Evolutionary conservation across 345 rosid species (phyloP).

Genomic region (Gossypium longicalyx): DNA sequence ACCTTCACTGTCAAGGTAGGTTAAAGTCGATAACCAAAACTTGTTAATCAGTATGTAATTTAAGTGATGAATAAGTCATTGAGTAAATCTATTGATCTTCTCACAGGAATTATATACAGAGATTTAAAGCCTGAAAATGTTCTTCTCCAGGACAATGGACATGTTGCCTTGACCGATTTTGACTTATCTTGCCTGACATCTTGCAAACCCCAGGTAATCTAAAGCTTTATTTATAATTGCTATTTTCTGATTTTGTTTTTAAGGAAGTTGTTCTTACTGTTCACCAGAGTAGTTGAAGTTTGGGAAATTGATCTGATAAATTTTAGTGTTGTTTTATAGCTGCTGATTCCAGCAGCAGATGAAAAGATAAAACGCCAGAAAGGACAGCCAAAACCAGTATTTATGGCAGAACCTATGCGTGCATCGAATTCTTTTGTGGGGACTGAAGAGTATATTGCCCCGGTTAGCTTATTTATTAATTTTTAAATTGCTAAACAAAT

Average conservation of each 20-base stretch:
- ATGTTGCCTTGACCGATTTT: slow-evolving; percentile 77
- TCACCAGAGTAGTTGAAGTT: not conserved
- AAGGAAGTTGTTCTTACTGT: not conserved
- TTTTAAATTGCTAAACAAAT: not conserved
- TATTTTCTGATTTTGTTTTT: too few relatives aligned
- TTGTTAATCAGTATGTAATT: not conserved
- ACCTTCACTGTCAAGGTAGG: slow-evolving; percentile 95
- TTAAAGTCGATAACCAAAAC: not conserved
- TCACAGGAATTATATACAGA: slow-evolving; percentile 79
- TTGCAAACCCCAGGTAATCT: slow-evolving; percentile 76
- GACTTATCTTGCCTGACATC: slow-evolving; percentile 93
- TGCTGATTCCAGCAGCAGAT: slow-evolving; percentile 50
- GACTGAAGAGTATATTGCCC: slow-evolving; percentile 97
- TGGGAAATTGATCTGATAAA: not conserved
- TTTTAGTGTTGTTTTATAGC: slow-evolving; percentile 35
- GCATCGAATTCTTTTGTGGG: slow-evolving; percentile 98
- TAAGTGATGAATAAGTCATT: not conserved
- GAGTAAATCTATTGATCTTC: not conserved
- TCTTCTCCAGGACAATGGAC: slow-evolving; percentile 69
- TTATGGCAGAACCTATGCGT: slow-evolving; percentile 93
- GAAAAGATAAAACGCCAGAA: slow-evolving; percentile 57
- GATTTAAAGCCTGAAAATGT: slow-evolving; percentile 93
- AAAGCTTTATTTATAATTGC: not conserved
- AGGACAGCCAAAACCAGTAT: slow-evolving; percentile 56
- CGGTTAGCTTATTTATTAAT: slow-evolving; percentile 41